These are phyloP conservation scores for Nicotiana tabacum DNA, from an alignment of 257 asterid genomes.

Conservation along the genomic window DNA sequence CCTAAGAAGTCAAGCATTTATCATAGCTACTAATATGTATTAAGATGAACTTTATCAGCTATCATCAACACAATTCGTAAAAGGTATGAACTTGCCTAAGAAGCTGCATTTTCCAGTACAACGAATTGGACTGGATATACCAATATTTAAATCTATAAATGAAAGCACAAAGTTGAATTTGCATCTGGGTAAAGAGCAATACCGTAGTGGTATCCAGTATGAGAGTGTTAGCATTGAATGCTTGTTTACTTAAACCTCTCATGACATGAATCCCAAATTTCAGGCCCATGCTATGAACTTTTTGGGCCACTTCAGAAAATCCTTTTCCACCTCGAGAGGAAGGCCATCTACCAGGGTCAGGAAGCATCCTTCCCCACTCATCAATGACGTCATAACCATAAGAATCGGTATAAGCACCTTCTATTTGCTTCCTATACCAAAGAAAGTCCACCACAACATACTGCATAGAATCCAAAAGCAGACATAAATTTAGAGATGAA, in stretches of 20 bases:
- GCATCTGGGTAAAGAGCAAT: conserved; percentile 12
- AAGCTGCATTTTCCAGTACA: conserved; percentile 1
- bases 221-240: conserved; percentile 71
- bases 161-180: neutral
- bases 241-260: conserved; percentile 91
- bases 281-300: conserved; percentile 81
- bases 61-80: neutral
- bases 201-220: conserved; percentile 74
- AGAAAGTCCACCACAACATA: conserved; percentile 97
- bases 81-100: neutral
- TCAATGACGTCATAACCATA: conserved; percentile 87
- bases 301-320: conserved; percentile 54
- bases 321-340: conserved; percentile 77
- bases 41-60: neutral
- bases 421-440: conserved; percentile 84
- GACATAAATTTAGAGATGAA: neutral
- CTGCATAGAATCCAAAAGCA: conserved; percentile 32
- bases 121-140: neutral
- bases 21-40: neutral
- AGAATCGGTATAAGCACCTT: conserved; percentile 76
- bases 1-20: neutral
- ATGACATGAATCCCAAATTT: conserved; percentile 94
- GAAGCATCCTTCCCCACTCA: conserved; percentile 95
- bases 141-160: neutral
- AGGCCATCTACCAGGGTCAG: conserved; percentile 94